phyloP scores from a whole-genome alignment of 23 red algal species.

The Pyropia haitanensis region DNA sequence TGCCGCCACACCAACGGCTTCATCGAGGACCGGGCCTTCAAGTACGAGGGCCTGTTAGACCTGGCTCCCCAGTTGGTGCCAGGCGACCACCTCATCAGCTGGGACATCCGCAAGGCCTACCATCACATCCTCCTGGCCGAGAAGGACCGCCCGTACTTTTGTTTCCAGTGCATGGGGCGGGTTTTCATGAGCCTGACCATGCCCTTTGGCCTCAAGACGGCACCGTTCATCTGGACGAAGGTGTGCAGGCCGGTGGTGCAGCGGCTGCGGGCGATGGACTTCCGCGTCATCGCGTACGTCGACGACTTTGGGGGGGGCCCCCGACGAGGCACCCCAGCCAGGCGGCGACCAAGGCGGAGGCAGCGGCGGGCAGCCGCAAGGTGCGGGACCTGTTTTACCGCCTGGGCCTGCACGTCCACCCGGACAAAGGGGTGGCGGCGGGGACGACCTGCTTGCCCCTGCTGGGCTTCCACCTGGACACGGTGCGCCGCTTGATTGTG shows the following conservation, averaged over 20 bases:
- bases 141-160: constrained; percentile 17
- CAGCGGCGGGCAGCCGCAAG: neutral
- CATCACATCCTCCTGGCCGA: constrained; percentile 10
- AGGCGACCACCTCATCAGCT: constrained; percentile 3
- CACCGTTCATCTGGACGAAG: constrained; percentile 7
- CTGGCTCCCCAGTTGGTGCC: constrained; percentile 1
- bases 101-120: constrained; percentile 29
- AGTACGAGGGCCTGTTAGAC: constrained; percentile 6
- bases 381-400: neutral
- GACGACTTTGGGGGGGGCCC: constrained; percentile 3
- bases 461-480: constrained; percentile 25
- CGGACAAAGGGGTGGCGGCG: neutral
- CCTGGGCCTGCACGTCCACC: constrained; percentile 2
- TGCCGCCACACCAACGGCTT: constrained; percentile 13
- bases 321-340: no score
- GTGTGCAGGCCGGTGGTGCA: constrained; percentile 11
- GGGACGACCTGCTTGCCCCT: neutral
- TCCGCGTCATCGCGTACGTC: constrained; percentile 16
- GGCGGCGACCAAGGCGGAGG: neutral
- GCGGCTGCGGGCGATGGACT: neutral
- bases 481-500: constrained; percentile 1
- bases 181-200: constrained; percentile 4
- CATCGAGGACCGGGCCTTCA: neutral
- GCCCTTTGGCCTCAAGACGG: constrained; percentile 18
- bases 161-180: constrained; percentile 9